A percentile compares a stretch with the other conserved stretches of the same genome.
Evolutionary conservation across 345 rosid species (phyloP).

Genomic region (Excoecaria cochinchinensis): DNA sequence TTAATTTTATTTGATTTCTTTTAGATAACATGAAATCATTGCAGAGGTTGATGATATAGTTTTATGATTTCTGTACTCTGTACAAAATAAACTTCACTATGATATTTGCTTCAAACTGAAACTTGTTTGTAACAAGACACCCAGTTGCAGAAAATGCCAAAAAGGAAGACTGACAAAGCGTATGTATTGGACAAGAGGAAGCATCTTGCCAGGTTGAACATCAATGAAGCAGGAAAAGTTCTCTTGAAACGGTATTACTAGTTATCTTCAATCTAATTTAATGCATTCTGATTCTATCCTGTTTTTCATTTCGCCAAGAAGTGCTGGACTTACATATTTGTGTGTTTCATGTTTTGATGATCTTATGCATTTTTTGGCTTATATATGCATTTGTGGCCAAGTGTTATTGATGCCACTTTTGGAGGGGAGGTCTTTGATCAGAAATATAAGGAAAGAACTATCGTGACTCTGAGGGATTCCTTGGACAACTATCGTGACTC

Average conservation of each 20-base stretch:
- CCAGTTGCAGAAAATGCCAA: constrained; percentile 97
- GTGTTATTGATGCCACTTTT: not conserved
- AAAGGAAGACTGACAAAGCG: constrained; percentile 88
- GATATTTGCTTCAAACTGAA: constrained; percentile 32
- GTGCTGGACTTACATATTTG: not conserved
- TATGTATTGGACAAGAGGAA: constrained; percentile 87
- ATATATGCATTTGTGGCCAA: not conserved
- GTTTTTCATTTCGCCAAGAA: not conserved
- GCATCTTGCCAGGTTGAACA: constrained; percentile 86
- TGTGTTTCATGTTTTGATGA: not conserved
- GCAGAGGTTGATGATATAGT: not conserved
- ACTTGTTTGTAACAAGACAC: constrained; percentile 61
- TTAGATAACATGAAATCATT: not conserved
- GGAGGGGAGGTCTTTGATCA: not conserved
- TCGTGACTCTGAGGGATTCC: not conserved
- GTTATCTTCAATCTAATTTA: not conserved
- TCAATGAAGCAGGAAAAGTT: constrained; percentile 78
- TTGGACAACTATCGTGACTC: not conserved
- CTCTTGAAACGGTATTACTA: constrained; percentile 65
- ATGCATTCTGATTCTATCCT: not conserved
- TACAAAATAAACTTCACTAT: not conserved
- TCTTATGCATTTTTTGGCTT: not conserved
- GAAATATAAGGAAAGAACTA: not conserved
- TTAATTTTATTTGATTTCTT: not conserved
- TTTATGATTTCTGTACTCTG: not conserved